Conservation (phyloP, 495 filamentous ascomycete species). For the Tuber borchii region DNA sequence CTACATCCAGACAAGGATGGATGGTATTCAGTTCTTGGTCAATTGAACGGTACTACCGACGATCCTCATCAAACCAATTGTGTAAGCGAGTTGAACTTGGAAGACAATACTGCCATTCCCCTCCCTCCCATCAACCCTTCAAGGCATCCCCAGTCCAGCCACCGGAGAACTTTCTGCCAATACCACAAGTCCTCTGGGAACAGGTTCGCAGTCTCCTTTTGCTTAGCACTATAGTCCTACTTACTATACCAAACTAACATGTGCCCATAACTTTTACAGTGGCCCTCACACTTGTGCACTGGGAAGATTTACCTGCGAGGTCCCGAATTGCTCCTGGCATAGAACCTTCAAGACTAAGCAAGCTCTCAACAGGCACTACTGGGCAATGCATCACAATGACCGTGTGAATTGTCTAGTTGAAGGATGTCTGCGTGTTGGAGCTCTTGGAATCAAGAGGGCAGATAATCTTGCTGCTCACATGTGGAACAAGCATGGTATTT, state of each 20-base stretch:
- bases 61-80: not conserved
- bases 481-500: not conserved
- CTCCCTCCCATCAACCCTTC: not conserved
- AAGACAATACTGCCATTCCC: not conserved
- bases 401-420: not conserved
- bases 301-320: not conserved
- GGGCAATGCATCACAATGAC: not conserved
- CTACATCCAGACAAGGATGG: too few relatives aligned
- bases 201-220: not conserved
- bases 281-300: not conserved
- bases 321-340: not conserved
- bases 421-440: not conserved
- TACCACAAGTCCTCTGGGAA: not conserved
- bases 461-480: not conserved
- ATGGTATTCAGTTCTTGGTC: too few relatives aligned
- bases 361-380: not conserved
- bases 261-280: not conserved
- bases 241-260: not conserved
- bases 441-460: not conserved
- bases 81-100: not conserved
- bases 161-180: not conserved
- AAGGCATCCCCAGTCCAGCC: not conserved
- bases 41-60: not conserved
- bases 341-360: not conserved
- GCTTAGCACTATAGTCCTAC: too few relatives aligned